A percentile compares a stretch with the other conserved stretches of the same genome.
Conservation (phyloP, 208 protist genomes). For the Acanthamoeba castellanii region DNA sequence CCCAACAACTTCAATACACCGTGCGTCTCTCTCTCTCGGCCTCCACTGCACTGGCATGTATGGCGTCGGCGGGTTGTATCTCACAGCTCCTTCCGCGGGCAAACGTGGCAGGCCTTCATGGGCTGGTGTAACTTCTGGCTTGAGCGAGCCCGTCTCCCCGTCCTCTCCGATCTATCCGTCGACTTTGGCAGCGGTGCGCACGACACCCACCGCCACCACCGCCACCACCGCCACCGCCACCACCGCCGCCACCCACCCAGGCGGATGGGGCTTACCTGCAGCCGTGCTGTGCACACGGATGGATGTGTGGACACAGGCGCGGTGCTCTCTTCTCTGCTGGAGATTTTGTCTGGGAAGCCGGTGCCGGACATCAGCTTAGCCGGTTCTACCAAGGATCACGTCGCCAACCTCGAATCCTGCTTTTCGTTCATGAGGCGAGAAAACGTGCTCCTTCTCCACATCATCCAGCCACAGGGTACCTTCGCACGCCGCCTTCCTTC, state of each 20-base stretch:
- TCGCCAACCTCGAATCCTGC: background rate
- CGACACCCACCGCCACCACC: background rate
- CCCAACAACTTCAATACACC: background rate
- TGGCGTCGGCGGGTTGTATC: too few relatives aligned
- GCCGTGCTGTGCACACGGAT: too few relatives aligned
- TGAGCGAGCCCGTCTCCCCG: background rate
- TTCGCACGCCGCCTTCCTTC: background rate
- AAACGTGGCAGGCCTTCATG: background rate
- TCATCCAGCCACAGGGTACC: conserved; percentile 28
- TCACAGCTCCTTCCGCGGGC: too few relatives aligned
- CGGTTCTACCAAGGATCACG: background rate
- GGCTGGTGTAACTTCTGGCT: conserved; percentile 49
- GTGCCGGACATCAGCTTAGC: background rate
- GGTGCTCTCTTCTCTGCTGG: background rate
- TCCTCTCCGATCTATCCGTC: background rate
- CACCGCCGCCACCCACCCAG: too few relatives aligned
- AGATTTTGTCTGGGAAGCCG: conserved; percentile 1
- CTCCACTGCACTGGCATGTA: too few relatives aligned
- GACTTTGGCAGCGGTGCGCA: background rate
- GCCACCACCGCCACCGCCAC: too few relatives aligned
- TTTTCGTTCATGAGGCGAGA: background rate
- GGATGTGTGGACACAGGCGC: background rate
- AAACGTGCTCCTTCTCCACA: background rate
- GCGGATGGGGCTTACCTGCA: too few relatives aligned
- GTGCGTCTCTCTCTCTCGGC: background rate